Percentiles rank a stretch among this genome's conserved stretches.
Conservation (phyloP, 805 yeast species). For the Sugiyamaella valdiviana region DNA sequence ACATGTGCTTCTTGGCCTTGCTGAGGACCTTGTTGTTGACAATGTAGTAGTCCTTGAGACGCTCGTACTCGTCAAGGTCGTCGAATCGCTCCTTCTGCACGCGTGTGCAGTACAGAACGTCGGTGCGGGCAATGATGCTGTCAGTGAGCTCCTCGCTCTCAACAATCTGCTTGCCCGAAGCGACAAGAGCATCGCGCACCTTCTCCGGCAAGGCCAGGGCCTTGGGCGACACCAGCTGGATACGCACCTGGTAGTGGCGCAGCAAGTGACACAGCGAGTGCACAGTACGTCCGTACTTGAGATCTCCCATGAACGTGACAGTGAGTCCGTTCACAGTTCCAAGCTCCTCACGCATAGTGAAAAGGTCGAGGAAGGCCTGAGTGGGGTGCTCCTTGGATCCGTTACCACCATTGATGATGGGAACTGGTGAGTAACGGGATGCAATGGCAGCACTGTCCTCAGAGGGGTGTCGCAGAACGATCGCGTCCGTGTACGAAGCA, state of each 20-base stretch:
- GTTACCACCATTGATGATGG: constrained; percentile 96
- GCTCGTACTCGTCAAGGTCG: constrained; percentile 67
- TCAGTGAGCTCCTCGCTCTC: constrained; percentile 77
- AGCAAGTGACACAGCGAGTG: constrained; percentile 90
- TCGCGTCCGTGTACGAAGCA: constrained; percentile 94
- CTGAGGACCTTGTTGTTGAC: constrained; percentile 88
- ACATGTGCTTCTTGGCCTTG: constrained; percentile 96
- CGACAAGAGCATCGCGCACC: constrained; percentile 58
- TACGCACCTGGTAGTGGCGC: constrained; percentile 85
- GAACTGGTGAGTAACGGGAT: constrained; percentile 93
- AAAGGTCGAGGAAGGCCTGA: constrained; percentile 94
- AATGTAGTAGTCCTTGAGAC: constrained; percentile 84
- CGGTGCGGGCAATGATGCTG: constrained; percentile 81
- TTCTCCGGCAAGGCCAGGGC: constrained; percentile 79
- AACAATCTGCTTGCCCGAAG: constrained; percentile 59
- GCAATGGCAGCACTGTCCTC: constrained; percentile 91
- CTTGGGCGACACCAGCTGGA: constrained; percentile 86
- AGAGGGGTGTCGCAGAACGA: constrained; percentile 93
- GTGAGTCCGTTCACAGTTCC: constrained; percentile 98
- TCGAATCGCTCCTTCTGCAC: constrained; percentile 95
- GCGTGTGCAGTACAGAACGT: constrained; percentile 95
- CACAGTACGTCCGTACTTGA: constrained; percentile 97
- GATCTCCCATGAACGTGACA: constrained; percentile 97
- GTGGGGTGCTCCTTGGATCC: constrained; percentile 98
- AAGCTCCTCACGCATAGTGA: constrained; percentile 96